These are phyloP conservation scores for Moricandia moricandioides DNA, from an alignment of 345 rosid genomes.

Conservation along the genomic window DNA sequence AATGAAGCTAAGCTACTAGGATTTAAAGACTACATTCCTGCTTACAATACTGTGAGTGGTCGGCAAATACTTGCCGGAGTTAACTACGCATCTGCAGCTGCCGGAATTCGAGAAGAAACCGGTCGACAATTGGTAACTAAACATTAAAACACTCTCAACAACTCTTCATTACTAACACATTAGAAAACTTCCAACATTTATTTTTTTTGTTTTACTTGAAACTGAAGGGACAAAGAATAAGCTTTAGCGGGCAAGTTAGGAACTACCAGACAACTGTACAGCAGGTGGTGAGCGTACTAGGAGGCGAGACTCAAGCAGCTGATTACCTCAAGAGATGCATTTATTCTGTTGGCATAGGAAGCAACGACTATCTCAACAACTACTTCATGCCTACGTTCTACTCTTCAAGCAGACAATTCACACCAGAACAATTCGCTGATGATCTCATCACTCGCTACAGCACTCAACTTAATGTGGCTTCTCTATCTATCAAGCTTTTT, in stretches of 20 bases:
- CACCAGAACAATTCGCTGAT: slow-evolving; percentile 62
- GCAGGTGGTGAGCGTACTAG: slow-evolving; percentile 60
- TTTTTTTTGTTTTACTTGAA: neutral
- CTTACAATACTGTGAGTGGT: slow-evolving; percentile 54
- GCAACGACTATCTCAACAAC: slow-evolving; percentile 94
- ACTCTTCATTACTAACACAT: neutral
- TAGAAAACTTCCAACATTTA: neutral
- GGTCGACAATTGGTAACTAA: slow-evolving; percentile 39
- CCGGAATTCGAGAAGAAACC: slow-evolving; percentile 55
- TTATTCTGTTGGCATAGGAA: slow-evolving; percentile 57
- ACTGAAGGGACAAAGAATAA: slow-evolving; percentile 49
- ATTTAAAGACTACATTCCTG: slow-evolving; percentile 54
- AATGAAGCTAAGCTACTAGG: slow-evolving; percentile 62
- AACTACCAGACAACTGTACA: slow-evolving; percentile 67
- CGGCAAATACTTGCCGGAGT: slow-evolving; percentile 45
- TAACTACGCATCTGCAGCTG: slow-evolving; percentile 54
- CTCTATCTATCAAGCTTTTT: neutral
- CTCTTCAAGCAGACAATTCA: slow-evolving; percentile 53
- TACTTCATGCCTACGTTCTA: slow-evolving; percentile 82
- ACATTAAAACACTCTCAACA: neutral
- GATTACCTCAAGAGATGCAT: slow-evolving; percentile 68
- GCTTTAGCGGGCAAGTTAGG: slow-evolving; percentile 52
- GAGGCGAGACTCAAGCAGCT: slow-evolving; percentile 54
- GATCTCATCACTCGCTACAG: slow-evolving; percentile 61
- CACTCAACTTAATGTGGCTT: slow-evolving; percentile 49